Percentiles rank a stretch among this genome's conserved stretches.
These are phyloP conservation scores for Carallia brachiata DNA, from an alignment of 345 rosid genomes.

Conservation along the genomic window DNA sequence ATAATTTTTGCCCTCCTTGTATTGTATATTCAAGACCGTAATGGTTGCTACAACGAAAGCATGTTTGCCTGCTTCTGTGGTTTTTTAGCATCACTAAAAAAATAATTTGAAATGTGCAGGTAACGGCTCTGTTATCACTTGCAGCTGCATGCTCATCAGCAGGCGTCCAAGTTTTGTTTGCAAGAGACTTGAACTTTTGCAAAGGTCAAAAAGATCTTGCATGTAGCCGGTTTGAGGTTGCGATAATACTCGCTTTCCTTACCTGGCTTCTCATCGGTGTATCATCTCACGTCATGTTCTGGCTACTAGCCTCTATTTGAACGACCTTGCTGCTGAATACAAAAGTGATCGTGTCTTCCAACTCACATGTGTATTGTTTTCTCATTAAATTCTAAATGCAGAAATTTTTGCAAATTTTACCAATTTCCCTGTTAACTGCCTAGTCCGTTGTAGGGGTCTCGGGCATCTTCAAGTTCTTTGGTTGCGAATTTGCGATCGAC, in stretches of 20 bases:
- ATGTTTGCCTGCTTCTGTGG: no score
- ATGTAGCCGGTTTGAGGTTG: slow-evolving; percentile 34
- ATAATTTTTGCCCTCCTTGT: no score
- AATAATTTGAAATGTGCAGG: slow-evolving; percentile 26
- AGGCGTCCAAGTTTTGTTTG: slow-evolving; percentile 29
- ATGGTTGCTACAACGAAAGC: no score
- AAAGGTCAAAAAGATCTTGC: slow-evolving; percentile 7
- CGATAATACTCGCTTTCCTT: slow-evolving; percentile 33
- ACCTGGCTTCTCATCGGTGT: slow-evolving; percentile 37
- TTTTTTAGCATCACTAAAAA: neutral
- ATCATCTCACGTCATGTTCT: slow-evolving; percentile 41
- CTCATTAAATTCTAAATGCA: no score
- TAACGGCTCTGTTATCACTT: slow-evolving; percentile 37
- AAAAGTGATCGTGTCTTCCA: no score
- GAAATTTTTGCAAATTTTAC: no score
- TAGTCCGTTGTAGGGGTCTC: no score
- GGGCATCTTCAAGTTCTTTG: no score
- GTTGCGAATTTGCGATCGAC: no score
- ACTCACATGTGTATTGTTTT: no score
- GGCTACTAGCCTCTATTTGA: slow-evolving; percentile 39
- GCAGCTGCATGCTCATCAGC: slow-evolving; percentile 42
- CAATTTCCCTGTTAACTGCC: no score
- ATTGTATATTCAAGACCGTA: no score
- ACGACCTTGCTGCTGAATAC: neutral
- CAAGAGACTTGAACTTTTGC: slow-evolving; percentile 37